These are phyloP conservation scores for Fusarium pininemorale DNA, from an alignment of 2,329 filamentous ascomycete genomes.

Conservation along the genomic window DNA sequence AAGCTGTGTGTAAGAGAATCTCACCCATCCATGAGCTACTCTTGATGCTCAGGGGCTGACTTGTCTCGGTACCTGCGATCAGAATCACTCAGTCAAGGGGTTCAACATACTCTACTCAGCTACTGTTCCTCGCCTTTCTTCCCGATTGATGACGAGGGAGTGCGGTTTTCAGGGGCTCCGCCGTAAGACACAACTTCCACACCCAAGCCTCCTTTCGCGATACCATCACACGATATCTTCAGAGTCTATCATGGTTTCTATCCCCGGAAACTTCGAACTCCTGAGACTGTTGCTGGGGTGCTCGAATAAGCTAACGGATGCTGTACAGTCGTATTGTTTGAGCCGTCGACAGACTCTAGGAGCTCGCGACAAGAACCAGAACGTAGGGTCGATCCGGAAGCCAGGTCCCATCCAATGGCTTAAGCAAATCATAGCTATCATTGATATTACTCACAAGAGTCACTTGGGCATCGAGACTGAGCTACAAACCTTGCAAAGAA, in stretches of 20 bases:
- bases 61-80: no score
- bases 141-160: no score
- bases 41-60: not conserved
- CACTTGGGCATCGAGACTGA: no score
- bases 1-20: not conserved
- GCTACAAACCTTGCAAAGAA: not conserved
- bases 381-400: not conserved
- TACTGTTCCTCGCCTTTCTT: rapidly evolving
- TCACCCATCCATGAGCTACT: no score
- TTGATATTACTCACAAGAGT: no score
- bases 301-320: not conserved
- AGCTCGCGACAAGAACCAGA: not conserved
- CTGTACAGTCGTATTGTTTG: no score
- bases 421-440: no score
- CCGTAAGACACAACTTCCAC: not conserved
- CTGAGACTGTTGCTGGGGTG: rapidly evolving
- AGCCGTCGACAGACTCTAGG: no score
- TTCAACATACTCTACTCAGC: rapidly evolving
- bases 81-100: no score
- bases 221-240: not conserved
- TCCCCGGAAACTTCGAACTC: not conserved
- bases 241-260: rapidly evolving
- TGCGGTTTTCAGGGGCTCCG: not conserved
- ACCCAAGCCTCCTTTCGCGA: no score
- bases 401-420: not conserved